These are phyloP conservation scores for Candida xiaguanensis DNA, from an alignment of 805 yeast genomes.

Conservation along the genomic window DNA sequence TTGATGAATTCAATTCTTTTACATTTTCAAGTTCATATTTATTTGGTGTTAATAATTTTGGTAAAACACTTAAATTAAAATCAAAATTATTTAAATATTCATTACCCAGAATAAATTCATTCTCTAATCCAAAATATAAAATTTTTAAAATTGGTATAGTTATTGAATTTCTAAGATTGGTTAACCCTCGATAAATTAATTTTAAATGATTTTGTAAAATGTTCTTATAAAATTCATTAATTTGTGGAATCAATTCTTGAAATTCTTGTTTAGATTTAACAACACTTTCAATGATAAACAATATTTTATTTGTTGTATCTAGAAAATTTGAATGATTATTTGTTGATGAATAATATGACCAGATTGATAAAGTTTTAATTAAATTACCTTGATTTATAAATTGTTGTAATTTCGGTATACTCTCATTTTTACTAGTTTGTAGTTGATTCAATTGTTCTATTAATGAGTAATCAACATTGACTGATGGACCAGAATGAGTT, in stretches of 20 bases:
- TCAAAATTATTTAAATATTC: conserved; percentile 68
- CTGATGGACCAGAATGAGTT: conserved; percentile 7
- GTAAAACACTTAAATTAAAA: conserved; percentile 55
- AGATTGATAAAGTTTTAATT: conserved; percentile 31
- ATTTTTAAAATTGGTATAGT: conserved; percentile 63
- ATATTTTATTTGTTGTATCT: conserved; percentile 38
- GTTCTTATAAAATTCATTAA: conserved; percentile 42
- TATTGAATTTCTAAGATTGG: conserved; percentile 50
- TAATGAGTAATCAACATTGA: conserved; percentile 13
- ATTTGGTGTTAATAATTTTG: conserved; percentile 57
- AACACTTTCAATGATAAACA: conserved; percentile 21
- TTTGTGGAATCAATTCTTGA: conserved; percentile 12
- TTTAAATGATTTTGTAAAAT: conserved; percentile 56
- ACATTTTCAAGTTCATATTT: conserved; percentile 42
- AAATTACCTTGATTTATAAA: conserved; percentile 28
- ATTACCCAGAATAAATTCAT: conserved; percentile 48
- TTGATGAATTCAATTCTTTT: conserved; percentile 20
- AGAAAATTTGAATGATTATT: conserved; percentile 53
- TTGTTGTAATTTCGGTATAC: conserved; percentile 12
- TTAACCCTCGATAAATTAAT: conserved; percentile 64
- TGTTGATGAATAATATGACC: conserved; percentile 41
- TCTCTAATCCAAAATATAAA: conserved; percentile 47
- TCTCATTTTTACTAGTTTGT: background rate
- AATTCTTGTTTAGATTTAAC: conserved; percentile 7
- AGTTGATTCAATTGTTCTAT: conserved; percentile 11